A percentile compares a stretch with the other conserved stretches of the same genome.
Evolutionary conservation across 2,329 filamentous ascomycete genomes (phyloP).

Genomic region (Plectosphaerella cucumerina): DNA sequence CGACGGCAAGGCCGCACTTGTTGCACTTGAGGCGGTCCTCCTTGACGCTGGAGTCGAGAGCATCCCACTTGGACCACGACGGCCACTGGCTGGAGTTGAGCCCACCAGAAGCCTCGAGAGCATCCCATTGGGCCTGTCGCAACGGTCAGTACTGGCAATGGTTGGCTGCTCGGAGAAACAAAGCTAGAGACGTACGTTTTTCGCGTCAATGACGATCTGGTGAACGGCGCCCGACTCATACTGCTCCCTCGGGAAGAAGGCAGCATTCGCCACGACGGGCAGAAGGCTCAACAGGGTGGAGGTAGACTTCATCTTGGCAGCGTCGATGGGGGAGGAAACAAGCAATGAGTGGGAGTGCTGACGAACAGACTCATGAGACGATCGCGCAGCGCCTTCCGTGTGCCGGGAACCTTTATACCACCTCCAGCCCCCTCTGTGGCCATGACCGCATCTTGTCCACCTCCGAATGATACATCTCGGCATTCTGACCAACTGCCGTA

Average conservation of each 20-base stretch:
- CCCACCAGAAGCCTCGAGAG: slow-evolving; percentile 8
- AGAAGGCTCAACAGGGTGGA: slow-evolving; percentile 5
- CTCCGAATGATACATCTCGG: neutral
- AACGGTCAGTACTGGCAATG: neutral
- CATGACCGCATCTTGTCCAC: neutral
- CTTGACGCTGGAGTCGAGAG: slow-evolving; percentile 9
- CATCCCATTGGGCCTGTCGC: slow-evolving; percentile 11
- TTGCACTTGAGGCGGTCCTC: slow-evolving; percentile 10
- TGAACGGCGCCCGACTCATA: slow-evolving; percentile 12
- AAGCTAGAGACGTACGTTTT: slow-evolving; percentile 5
- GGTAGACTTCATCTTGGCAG: slow-evolving; percentile 9
- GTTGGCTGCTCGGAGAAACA: neutral
- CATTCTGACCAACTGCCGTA: neutral
- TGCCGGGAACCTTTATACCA: neutral
- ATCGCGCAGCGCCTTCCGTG: neutral
- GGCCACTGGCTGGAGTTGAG: slow-evolving; percentile 10
- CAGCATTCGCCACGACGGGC: slow-evolving; percentile 8
- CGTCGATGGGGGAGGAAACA: neutral
- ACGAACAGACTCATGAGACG: neutral
- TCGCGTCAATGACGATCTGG: slow-evolving; percentile 11
- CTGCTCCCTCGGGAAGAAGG: slow-evolving; percentile 7
- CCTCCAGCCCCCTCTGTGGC: neutral
- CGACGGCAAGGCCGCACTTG: slow-evolving; percentile 6
- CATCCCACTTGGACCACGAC: slow-evolving; percentile 10
- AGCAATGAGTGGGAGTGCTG: neutral